Conservation (phyloP, 2,329 filamentous ascomycete genomes). For the Colletotrichum aenigma region DNA sequence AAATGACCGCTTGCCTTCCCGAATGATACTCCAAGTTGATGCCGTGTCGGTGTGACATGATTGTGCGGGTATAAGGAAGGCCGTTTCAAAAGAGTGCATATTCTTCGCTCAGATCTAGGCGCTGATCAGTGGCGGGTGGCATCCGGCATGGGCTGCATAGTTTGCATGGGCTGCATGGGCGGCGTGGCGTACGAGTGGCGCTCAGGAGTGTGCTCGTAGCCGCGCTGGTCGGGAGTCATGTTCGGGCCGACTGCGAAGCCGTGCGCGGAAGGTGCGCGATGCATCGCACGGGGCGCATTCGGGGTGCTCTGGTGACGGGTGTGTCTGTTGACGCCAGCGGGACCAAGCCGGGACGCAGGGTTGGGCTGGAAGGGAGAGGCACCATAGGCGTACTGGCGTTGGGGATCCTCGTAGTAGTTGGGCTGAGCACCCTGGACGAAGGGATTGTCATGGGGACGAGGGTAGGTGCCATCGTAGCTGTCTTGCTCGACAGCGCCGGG, state of each 20-base stretch:
- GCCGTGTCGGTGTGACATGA: constrained; percentile 13
- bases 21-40: constrained; percentile 14
- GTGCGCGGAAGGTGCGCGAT: constrained; percentile 15
- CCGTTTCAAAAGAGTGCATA: constrained; percentile 15
- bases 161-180: constrained; percentile 8
- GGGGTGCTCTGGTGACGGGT: constrained; percentile 35
- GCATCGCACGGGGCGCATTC: constrained; percentile 18
- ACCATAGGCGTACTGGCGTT: constrained; percentile 20
- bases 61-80: constrained; percentile 7
- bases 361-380: constrained; percentile 10
- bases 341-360: neutral
- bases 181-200: constrained; percentile 10
- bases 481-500: constrained; percentile 14
- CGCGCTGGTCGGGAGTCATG: constrained; percentile 9
- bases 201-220: constrained; percentile 13
- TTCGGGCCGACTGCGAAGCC: constrained; percentile 17
- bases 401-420: constrained; percentile 26
- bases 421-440: constrained; percentile 11
- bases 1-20: constrained; percentile 21
- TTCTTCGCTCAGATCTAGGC: constrained; percentile 1
- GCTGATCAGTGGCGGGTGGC: constrained; percentile 11
- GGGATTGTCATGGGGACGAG: constrained; percentile 18
- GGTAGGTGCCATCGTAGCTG: constrained; percentile 22
- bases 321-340: constrained; percentile 24
- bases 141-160: constrained; percentile 11